Evolutionary conservation across 352 stramenopile genomes (phyloP).

Genomic region (Phytophthora colocasiae): DNA sequence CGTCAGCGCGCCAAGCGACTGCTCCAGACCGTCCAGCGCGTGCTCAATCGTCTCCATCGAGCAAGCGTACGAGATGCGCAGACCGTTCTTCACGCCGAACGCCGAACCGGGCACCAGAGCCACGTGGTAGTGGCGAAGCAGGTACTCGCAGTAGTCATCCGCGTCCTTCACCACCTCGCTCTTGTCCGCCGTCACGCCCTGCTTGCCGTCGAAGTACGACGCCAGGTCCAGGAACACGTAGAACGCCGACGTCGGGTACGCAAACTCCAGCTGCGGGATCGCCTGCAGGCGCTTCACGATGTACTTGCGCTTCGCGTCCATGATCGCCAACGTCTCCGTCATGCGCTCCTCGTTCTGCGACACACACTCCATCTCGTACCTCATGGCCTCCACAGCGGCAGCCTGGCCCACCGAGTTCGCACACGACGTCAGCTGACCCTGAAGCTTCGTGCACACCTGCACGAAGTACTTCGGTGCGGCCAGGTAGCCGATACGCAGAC

Average conservation of each 20-base stretch:
- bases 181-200: constrained; percentile 43
- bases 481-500: constrained; percentile 94
- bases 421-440: constrained; percentile 96
- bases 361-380: constrained; percentile 79
- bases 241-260: constrained; percentile 94
- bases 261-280: constrained; percentile 86
- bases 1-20: constrained; percentile 60
- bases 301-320: constrained; percentile 79
- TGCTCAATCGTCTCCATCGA: constrained; percentile 89
- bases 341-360: constrained; percentile 59
- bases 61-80: constrained; percentile 97
- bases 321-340: constrained; percentile 53
- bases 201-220: constrained; percentile 75
- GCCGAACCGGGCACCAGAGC: constrained; percentile 95
- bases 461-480: constrained; percentile 91
- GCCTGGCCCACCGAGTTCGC: constrained; percentile 93
- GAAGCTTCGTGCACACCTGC: constrained; percentile 89
- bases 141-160: constrained; percentile 91
- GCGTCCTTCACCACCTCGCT: constrained; percentile 55
- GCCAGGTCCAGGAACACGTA: constrained; percentile 95
- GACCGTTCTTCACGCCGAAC: constrained; percentile 93
- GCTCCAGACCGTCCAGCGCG: constrained; percentile 71
- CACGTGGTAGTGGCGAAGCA: constrained; percentile 93
- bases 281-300: constrained; percentile 53
- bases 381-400: constrained; percentile 90